These are phyloP conservation scores for Rhizopogon roseolus DNA, from an alignment of 768 basidiomycete species.

Conservation along the genomic window DNA sequence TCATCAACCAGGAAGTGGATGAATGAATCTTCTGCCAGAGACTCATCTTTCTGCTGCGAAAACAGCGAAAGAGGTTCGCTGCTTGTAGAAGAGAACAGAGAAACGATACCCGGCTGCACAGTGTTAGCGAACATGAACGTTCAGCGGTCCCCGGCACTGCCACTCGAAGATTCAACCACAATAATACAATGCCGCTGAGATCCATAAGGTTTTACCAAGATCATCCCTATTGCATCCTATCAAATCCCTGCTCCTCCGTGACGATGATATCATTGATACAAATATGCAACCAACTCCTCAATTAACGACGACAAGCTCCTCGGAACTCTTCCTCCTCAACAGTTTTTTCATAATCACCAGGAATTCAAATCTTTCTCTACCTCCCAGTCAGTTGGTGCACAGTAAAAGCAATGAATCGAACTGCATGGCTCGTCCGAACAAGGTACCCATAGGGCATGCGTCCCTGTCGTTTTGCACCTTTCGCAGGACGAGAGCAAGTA, in stretches of 20 bases:
- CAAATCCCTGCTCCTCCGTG: no score
- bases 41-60: conserved; percentile 38
- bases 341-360: conserved; percentile 43
- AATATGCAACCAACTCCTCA: no score
- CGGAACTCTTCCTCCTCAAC: conserved; percentile 44
- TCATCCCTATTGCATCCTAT: no score
- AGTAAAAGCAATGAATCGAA: conserved; percentile 49
- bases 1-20: conserved; percentile 60
- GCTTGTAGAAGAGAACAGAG: conserved; percentile 71
- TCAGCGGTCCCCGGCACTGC: not conserved
- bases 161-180: not conserved
- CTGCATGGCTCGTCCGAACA: conserved; percentile 60
- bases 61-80: conserved; percentile 60
- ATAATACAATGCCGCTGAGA: no score
- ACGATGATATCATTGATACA: no score
- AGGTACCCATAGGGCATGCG: conserved; percentile 48
- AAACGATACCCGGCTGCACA: conserved; percentile 61
- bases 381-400: conserved; percentile 37
- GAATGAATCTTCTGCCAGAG: conserved; percentile 58
- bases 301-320: conserved; percentile 53
- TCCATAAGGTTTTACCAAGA: no score
- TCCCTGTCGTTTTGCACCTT: conserved; percentile 7
- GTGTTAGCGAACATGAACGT: conserved; percentile 53
- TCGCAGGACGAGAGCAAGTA: conserved; percentile 16
- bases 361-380: conserved; percentile 35